Evolutionary conservation across 2,329 filamentous ascomycete genomes (phyloP), one percentile per base, ranked within the genome.

Genomic region (Microdochium paspali): DNA sequence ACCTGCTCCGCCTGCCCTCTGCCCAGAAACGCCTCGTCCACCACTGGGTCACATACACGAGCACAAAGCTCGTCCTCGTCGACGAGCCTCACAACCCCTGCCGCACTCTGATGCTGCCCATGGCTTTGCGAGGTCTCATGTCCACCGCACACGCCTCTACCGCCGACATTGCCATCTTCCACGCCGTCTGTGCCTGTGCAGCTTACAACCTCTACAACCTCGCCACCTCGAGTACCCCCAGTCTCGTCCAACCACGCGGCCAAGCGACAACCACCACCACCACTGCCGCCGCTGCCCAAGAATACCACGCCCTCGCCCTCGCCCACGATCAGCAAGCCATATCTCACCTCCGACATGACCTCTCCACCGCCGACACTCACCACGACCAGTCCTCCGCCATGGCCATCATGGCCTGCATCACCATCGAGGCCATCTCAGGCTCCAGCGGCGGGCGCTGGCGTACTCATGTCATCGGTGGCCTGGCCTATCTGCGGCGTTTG

Each of bases 141-240:
- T 54, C 53, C 20, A 47, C 32, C 23, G 49, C 51, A 2, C 35
- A 47, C 2, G 50, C 50, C 15, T 58, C 54, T 12, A 57, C 48
- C 12, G 49, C 55, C 18, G 47, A 58, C 30, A 50, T 58, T 3
- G 53, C 51, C 20, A 54, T 52, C 2, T 58, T 58, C 42, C 56
- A 58, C 26, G 56, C 55, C 28, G 45, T 58, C 15, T 58, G 68
- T 15, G 65, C 70, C 0, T 66, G 65, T 4, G 67, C 68, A 3
- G 65, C 66, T 0, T 66, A 69, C 44, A 59, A 64, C 18, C 50
- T 70, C 0, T 67, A 65, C 50, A 68, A 68, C 61, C 64, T 71
- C 40, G 64, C 67, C 1, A n/a, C n/a, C n/a, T n/a, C n/a, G n/a
- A n/a, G n/a, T n/a, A 50, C 50, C 6, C 44, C 50, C 26, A 28